Evolutionary conservation across 768 basidiomycete species (phyloP), one percentile per base, ranked within the genome.

Genomic region (Boletus sensibilis): DNA sequence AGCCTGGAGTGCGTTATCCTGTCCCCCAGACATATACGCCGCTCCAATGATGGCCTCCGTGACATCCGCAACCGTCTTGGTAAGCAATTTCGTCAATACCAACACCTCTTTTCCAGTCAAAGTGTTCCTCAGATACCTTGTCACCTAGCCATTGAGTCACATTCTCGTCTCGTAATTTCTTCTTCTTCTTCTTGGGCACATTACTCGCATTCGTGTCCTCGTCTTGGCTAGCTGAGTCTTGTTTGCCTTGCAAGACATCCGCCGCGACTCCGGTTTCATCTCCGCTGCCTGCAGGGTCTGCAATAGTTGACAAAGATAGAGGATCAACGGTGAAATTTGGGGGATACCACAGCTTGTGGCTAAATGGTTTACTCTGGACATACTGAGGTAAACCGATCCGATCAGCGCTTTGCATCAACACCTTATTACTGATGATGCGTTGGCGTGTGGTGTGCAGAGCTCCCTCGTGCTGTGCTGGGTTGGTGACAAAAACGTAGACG

Each of bases 21-120:
- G 76, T 50, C 90, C 92, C 12, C 87, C 87, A 23, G 86, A 83
- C 43, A 89, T 75, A 66, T 86, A 92, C 5, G 88, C 90, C 18
- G 91, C 92, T 34, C 87, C 92, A 27, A 93, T 84, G 56, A 94
- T 83, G 4, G 92, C 90, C 71, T 94, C 92, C 10, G 83, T 82
- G 41, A 92, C 88, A 71, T 94, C 92, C 47, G 92, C 92, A 29
- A 92, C 77, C 21, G 85, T 83, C 92, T 93, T 33, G 25, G 64
- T 38, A 18, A 54, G 62, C 18, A 50, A 57, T 23, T 37, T 39
- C 48, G 47, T 71, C 51, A 67, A 47, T 10, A 57, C 20, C 43
- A 25, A 25, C n/a, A 21, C 27, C 27, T 43, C 25, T 50, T 41
- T 48, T 44, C 33, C 47, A 7, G 52, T 41, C 47, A 55, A 46